Evolutionary conservation across 2,329 filamentous ascomycete genomes (phyloP).

Genomic region (Tolypocladium tropicale): DNA sequence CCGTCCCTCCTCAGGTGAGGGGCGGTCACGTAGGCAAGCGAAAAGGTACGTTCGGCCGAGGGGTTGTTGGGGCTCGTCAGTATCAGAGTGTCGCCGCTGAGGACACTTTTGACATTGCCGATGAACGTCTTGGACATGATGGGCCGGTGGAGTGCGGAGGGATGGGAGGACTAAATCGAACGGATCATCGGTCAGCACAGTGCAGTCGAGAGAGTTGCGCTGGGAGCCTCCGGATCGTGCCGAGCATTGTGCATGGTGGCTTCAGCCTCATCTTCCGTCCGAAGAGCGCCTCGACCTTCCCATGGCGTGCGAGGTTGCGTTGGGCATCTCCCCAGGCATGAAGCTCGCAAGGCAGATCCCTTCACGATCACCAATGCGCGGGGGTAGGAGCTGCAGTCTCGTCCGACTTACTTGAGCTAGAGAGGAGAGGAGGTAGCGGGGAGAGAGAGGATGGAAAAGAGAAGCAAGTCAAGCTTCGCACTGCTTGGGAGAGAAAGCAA

Average conservation of each 20-base stretch:
- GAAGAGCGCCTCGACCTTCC: neutral
- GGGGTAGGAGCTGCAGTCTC: no score
- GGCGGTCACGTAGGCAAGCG: slow-evolving; percentile 84
- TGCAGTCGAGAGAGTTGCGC: slow-evolving; percentile 1
- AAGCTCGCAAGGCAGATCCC: neutral
- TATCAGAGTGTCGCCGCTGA: slow-evolving; percentile 88
- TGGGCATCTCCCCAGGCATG: neutral
- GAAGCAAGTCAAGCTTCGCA: neutral
- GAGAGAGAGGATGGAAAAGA: neutral
- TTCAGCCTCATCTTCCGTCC: neutral
- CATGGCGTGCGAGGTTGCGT: neutral
- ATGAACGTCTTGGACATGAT: slow-evolving; percentile 45
- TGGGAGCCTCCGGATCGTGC: neutral
- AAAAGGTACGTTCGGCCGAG: slow-evolving; percentile 73
- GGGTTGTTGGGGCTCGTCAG: slow-evolving; percentile 74
- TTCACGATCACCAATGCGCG: neutral
- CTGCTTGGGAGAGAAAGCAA: neutral
- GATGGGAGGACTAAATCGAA: slow-evolving; percentile 1
- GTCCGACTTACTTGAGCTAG: neutral
- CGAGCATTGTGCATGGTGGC: neutral
- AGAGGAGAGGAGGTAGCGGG: neutral
- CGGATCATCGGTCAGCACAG: slow-evolving; percentile 7
- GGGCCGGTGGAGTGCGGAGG: slow-evolving; percentile 12
- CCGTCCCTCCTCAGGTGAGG: slow-evolving; percentile 80
- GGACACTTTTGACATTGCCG: slow-evolving; percentile 81